Evolutionary conservation across 768 basidiomycete species (phyloP).

Genomic region (Lentinula edodes): DNA sequence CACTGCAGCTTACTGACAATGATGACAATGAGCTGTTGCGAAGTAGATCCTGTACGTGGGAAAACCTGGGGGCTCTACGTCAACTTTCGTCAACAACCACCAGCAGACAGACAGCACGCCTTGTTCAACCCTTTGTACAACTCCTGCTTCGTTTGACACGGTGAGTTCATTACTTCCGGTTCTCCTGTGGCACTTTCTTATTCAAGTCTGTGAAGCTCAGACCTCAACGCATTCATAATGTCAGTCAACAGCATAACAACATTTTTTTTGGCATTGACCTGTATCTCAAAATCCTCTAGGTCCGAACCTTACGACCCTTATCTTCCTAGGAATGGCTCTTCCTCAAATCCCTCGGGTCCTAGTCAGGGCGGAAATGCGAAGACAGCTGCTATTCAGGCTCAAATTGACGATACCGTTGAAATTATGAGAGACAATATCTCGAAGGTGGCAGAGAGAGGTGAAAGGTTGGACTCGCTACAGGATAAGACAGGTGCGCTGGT

Average conservation of each 20-base stretch:
- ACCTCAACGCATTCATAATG: constrained; percentile 31
- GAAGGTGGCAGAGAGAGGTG: constrained; percentile 92
- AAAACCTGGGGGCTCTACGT: neutral
- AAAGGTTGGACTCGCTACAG: constrained; percentile 88
- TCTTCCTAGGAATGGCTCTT: constrained; percentile 77
- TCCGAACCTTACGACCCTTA: constrained; percentile 99
- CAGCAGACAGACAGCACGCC: neutral
- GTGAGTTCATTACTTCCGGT: constrained; percentile 18
- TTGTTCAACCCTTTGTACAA: constrained; percentile 6
- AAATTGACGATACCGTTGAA: constrained; percentile 95
- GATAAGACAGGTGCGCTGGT: constrained; percentile 84
- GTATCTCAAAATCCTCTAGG: constrained; percentile 42
- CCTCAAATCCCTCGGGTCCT: constrained; percentile 45
- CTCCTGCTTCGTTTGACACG: constrained; percentile 33
- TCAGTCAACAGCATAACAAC: constrained; percentile 19
- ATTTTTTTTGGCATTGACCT: constrained; percentile 8
- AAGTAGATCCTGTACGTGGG: neutral
- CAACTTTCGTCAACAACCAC: neutral
- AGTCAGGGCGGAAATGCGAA: constrained; percentile 61
- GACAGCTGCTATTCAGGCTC: constrained; percentile 93
- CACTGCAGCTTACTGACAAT: neutral
- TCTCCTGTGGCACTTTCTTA: neutral
- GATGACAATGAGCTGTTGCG: neutral
- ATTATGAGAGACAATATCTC: constrained; percentile 99
- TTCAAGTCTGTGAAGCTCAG: constrained; percentile 12